Evolutionary conservation across 768 basidiomycete species (phyloP), one percentile per base, ranked within the genome.

Genomic region (Piloderma croceum): DNA sequence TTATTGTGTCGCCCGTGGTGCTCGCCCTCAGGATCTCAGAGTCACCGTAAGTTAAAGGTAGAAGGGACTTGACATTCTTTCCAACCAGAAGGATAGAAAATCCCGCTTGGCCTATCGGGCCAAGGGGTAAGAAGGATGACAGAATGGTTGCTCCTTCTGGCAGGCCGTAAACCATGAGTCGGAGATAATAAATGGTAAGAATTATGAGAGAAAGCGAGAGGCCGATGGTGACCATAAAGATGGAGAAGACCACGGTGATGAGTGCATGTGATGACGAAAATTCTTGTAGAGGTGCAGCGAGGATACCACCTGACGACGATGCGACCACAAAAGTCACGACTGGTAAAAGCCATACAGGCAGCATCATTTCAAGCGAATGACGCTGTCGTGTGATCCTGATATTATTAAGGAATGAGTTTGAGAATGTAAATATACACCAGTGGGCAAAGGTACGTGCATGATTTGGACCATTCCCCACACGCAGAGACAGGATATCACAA

Each of bases 291-390:
- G 76, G 64, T 2, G 58, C 51, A 0, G 77, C 76, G 18, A 89
- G 57, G 31, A 80, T 58, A 1, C 72, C 81, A 2, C 86, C 86
- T 0, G 77, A 67, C 1, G 87, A 81, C 1, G 83, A 70, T 2
- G 74, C 76, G 53, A 90, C 87, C 32, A 83, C 73, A 12, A 82
- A 69, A 0, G 86, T 76, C 3, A 90, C 81, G 9, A 86, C 74
- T 0, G 88, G 88, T 22, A 90, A 77, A 6, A 89, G 64, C 85
- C 86, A 89, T 17, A 69, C 57, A 18, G 79, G 61, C 0, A 77
- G 77, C 71, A 87, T 73, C 2, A 62, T 53, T 31, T 71, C 63
- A 5, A 80, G 51, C 0, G 76, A 59, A 52, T 87, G 80, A 5
- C 65, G 62, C 15, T 88, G 81, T n/a, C 73, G 51, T 27, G 67